Evolutionary conservation across 139 green algal genomes (phyloP).

Genomic region (Chlamydomonas sphaeroides): DNA sequence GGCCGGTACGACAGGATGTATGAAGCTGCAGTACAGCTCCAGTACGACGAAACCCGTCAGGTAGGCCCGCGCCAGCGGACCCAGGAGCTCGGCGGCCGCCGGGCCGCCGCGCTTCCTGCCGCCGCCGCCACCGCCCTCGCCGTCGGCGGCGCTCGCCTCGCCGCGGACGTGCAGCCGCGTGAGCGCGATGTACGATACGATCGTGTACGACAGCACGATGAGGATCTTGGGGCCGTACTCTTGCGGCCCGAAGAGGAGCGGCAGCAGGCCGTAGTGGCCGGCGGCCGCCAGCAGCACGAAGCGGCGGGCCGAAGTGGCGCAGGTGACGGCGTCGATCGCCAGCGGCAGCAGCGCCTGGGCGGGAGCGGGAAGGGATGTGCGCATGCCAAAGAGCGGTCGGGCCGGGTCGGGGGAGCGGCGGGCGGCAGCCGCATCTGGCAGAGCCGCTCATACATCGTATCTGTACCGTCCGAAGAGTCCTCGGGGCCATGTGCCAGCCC

Average conservation of each 20-base stretch:
- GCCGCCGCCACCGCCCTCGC: not conserved
- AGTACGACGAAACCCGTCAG: slow-evolving; percentile 72
- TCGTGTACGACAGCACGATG: slow-evolving; percentile 55
- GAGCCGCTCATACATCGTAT: too few relatives aligned
- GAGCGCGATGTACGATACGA: slow-evolving; percentile 34
- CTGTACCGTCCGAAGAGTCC: too few relatives aligned
- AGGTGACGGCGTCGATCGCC: slow-evolving; percentile 54
- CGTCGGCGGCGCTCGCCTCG: not conserved
- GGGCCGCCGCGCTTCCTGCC: not conserved
- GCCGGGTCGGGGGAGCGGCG: too few relatives aligned
- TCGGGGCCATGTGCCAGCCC: too few relatives aligned
- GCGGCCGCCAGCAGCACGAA: slow-evolving; percentile 69
- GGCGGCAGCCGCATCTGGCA: too few relatives aligned
- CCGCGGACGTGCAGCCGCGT: slow-evolving; percentile 1
- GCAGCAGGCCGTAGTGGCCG: slow-evolving; percentile 78
- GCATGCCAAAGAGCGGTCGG: too few relatives aligned
- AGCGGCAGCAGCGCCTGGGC: slow-evolving; percentile 60
- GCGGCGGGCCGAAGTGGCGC: slow-evolving; percentile 34
- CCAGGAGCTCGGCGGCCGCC: not conserved
- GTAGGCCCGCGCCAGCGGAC: slow-evolving; percentile 43
- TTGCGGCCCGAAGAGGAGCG: slow-evolving; percentile 77
- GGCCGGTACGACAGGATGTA: slow-evolving; percentile 47
- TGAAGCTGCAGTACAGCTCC: slow-evolving; percentile 69
- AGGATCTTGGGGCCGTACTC: slow-evolving; percentile 88
- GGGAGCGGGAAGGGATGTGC: too few relatives aligned